Percentiles rank a stretch among this genome's conserved stretches.
Conservation (phyloP, 2,329 filamentous ascomycete genomes). For the Scedosporium apiospermum region DNA sequence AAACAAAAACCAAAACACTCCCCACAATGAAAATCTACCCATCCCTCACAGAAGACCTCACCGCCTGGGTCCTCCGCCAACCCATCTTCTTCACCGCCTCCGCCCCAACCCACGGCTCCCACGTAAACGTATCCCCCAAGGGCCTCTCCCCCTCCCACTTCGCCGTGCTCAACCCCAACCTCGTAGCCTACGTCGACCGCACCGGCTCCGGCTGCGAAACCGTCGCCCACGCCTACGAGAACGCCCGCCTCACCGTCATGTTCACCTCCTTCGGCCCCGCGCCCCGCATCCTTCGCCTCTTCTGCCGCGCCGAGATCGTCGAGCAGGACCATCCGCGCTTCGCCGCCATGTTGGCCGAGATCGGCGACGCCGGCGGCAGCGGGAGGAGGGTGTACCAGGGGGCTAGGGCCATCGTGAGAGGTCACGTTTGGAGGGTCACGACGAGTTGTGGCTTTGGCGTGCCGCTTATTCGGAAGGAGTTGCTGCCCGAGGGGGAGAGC, state of each 20-base stretch:
- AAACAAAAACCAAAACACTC: background rate
- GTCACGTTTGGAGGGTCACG: slow-evolving; percentile 56
- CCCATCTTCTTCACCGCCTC: slow-evolving; percentile 69
- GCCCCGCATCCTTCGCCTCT: slow-evolving; percentile 56
- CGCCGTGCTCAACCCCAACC: slow-evolving; percentile 46
- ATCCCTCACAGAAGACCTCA: slow-evolving; percentile 44
- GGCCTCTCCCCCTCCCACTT: slow-evolving; percentile 53
- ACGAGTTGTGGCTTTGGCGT: slow-evolving; percentile 59
- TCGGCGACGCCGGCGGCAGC: slow-evolving; percentile 19
- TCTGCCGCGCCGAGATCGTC: slow-evolving; percentile 48
- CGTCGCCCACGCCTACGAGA: slow-evolving; percentile 66
- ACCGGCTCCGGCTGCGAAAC: slow-evolving; percentile 71
- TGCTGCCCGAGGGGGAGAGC: slow-evolving; percentile 20
- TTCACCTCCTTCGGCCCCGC: slow-evolving; percentile 55
- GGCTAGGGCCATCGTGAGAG: slow-evolving; percentile 49
- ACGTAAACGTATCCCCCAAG: slow-evolving; percentile 72
- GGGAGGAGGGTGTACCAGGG: slow-evolving; percentile 27
- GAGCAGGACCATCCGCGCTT: slow-evolving; percentile 49
- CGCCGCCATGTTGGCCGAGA: slow-evolving; percentile 28
- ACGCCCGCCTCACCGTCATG: slow-evolving; percentile 65
- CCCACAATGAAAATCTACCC: slow-evolving; percentile 49
- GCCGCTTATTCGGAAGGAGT: slow-evolving; percentile 36
- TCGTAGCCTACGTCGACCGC: slow-evolving; percentile 64
- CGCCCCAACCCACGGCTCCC: slow-evolving; percentile 55
- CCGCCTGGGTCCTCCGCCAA: slow-evolving; percentile 56